Percentiles rank a stretch among this genome's conserved stretches.
phyloP scores from a whole-genome alignment of 139 green algal species.

The Haematococcus lacustris region DNA sequence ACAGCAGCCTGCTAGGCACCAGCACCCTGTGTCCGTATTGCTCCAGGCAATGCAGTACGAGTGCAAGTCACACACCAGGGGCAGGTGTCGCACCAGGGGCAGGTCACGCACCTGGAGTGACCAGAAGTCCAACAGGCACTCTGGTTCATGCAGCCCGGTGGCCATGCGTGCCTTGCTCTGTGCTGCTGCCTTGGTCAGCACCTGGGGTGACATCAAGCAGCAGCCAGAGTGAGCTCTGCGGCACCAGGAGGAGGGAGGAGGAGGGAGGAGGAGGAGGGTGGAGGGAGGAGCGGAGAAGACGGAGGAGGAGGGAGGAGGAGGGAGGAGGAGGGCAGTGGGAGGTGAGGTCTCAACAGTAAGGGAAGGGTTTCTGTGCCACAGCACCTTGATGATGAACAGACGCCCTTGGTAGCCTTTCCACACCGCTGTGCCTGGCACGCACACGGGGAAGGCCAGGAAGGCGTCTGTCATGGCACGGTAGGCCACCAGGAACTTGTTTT shows the following conservation, averaged over 20 bases:
- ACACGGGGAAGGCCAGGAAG: conserved; percentile 73
- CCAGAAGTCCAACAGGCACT: conserved; percentile 74
- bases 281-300: too few species aligned
- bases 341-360: too few species aligned
- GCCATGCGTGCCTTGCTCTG: conserved; percentile 13
- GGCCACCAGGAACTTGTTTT: conserved; percentile 47
- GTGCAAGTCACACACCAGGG: too few species aligned
- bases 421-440: conserved; percentile 73
- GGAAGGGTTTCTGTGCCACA: conserved; percentile 22
- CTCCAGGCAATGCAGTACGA: too few species aligned
- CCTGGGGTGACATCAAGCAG: conserved; percentile 16
- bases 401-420: conserved; percentile 57
- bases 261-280: too few species aligned
- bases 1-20: too few species aligned
- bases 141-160: conserved; percentile 33
- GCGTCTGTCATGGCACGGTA: conserved; percentile 72
- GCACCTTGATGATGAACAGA: conserved; percentile 15
- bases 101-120: conserved; percentile 27
- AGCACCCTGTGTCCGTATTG: too few species aligned
- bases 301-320: too few species aligned
- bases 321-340: too few species aligned
- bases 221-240: too few species aligned
- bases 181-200: conserved; percentile 48
- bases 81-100: background rate
- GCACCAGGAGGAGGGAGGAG: too few species aligned